Percentiles rank a stretch among this genome's conserved stretches.
phyloP scores from a whole-genome alignment of 192 early-diverging fungal species.

The Backusella sp. region DNA sequence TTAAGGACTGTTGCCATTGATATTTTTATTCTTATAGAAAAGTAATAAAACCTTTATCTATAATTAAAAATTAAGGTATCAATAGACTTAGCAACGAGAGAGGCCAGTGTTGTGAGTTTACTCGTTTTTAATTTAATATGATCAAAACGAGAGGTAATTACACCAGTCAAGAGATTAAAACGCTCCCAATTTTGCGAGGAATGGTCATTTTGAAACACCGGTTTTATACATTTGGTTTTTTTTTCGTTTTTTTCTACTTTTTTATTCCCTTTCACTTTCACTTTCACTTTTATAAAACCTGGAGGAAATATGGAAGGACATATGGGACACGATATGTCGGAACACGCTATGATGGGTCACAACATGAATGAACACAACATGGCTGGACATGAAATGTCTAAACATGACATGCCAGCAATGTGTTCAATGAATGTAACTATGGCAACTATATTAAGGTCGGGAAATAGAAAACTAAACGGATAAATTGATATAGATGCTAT shows the following conservation, averaged over 20 bases:
- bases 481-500: constrained; percentile 55
- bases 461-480: not conserved
- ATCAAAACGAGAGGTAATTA: not conserved
- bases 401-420: constrained; percentile 36
- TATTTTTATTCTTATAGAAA: not conserved
- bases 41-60: too few species aligned
- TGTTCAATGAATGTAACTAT: constrained; percentile 51
- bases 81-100: not conserved
- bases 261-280: not conserved
- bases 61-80: not conserved
- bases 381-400: constrained; percentile 7
- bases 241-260: not conserved
- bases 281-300: not conserved
- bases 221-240: too few species aligned
- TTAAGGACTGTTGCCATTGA: too few species aligned
- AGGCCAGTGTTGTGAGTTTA: not conserved
- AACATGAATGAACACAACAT: not conserved
- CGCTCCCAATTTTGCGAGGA: too few species aligned
- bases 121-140: not conserved
- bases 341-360: constrained; percentile 2
- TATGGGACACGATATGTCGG: not conserved
- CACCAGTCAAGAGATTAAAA: not conserved
- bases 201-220: too few species aligned
- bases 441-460: not conserved
- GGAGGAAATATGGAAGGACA: constrained; percentile 16